Percentiles rank a stretch among this genome's conserved stretches.
phyloP scores from a whole-genome alignment of 495 filamentous ascomycete species.

The Aspergillus sclerotiicarbonarius region DNA sequence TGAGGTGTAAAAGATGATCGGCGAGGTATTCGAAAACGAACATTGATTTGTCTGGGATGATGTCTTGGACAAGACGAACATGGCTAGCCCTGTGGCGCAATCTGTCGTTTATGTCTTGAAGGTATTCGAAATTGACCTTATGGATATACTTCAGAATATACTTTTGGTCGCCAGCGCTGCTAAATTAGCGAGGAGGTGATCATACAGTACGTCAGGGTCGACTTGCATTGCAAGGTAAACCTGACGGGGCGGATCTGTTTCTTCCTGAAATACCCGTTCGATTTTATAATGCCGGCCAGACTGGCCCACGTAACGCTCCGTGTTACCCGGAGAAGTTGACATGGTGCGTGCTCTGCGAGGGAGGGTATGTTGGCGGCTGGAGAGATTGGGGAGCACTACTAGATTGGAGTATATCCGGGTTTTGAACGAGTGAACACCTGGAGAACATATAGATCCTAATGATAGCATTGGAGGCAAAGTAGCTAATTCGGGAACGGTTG shows the following conservation, averaged over 20 bases:
- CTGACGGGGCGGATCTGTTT: conserved; percentile 19
- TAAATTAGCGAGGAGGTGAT: conserved; percentile 5
- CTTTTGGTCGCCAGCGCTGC: conserved; percentile 35
- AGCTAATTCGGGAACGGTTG: no score
- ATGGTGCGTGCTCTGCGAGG: no score
- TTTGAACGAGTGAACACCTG: no score
- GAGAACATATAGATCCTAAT: no score
- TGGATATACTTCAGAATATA: conserved; percentile 44
- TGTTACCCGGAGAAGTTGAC: no score
- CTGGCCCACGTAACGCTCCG: neutral
- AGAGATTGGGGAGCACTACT: no score
- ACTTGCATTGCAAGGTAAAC: conserved; percentile 26
- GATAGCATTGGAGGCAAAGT: no score
- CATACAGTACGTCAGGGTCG: neutral
- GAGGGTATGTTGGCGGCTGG: no score
- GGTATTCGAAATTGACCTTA: conserved; percentile 39
- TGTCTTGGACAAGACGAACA: conserved; percentile 38
- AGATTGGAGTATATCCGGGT: no score
- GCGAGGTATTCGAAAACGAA: conserved; percentile 48
- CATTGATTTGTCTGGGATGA: conserved; percentile 44
- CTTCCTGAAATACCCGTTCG: conserved; percentile 29
- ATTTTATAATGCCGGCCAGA: conserved; percentile 37
- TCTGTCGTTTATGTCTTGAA: conserved; percentile 34
- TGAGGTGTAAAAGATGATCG: conserved; percentile 44
- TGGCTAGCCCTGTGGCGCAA: conserved; percentile 35